Base-by-base conservation (phyloP, 2,329 filamentous ascomycete species). In the Alternaria longipes region DNA sequence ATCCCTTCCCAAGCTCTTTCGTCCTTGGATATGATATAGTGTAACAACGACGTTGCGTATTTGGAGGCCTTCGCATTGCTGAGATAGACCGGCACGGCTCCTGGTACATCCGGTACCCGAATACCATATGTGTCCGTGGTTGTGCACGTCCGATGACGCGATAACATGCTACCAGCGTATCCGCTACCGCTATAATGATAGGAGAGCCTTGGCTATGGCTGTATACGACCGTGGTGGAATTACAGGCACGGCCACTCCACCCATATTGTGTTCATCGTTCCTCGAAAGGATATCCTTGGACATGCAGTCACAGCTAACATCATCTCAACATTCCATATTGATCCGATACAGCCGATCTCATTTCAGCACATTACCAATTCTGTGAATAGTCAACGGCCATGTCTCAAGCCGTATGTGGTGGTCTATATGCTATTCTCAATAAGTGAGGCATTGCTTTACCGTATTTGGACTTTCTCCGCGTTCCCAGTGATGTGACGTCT, bases 1-100 rank as follows among this genome's bases (percentile, higher is more conserved):
- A 78, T 72, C 14, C 38, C 4, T 18, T 34, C 5, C 3, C 5
- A 28, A 57, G 47, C 32, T 45, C 5, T 14, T 42, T 28, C 24
- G 8, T 41, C 9, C 2, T 46, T 24, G 24, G 26, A 22, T 16
- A 12, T 20, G 11, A 42, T 24, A 2, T 42, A 12, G 20, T 16
- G 7, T 4, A 6, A 4, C 7, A 24, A 24, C 11, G 32, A n/a
- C 12, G 3, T 34, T 30, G 28, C 28, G 28, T 30, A 11, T 30
- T 12, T 1, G 11, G 28, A 36, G 32, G 14, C 6, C 32, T 36
- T 16, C 14, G 20, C 14, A 1, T 24, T 49, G 18, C 46, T 32
- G 30, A 11, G 20, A 28, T 14, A 38, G 34, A 7, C 7, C 34
- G 30, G 20, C 22, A 26, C 46, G 30, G 46, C 30, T 50, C 22